phyloP scores from a whole-genome alignment of 176 grass and related monocot species.

The Rhynchospora pubera region DNA sequence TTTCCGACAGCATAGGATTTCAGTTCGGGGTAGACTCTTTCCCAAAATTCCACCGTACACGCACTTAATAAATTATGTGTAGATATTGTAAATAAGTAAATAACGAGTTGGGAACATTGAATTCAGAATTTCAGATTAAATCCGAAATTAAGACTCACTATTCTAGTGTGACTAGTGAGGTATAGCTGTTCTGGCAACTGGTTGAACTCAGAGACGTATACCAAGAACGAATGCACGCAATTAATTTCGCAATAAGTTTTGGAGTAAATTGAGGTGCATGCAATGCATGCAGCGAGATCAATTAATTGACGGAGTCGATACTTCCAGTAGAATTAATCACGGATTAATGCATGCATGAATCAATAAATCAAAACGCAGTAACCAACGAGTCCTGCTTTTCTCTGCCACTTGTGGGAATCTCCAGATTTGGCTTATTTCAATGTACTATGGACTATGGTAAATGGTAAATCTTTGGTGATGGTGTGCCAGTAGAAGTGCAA shows the following conservation, averaged over 20 bases:
- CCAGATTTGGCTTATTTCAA: neutral
- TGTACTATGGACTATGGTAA: neutral
- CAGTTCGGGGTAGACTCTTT: too few species aligned
- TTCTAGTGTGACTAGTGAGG: neutral
- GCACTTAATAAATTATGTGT: neutral
- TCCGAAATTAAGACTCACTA: neutral
- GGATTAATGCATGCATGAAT: neutral
- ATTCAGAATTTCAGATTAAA: neutral
- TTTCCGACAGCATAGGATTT: too few species aligned
- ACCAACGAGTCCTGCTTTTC: neutral
- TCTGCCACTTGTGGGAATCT: slow-evolving; percentile 1
- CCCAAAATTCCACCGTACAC: too few species aligned
- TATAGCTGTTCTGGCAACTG: neutral
- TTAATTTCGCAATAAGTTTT: slow-evolving; percentile 2
- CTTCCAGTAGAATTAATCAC: neutral
- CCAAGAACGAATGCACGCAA: neutral
- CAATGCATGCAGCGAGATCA: neutral
- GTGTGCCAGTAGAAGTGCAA: neutral
- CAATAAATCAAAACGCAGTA: neutral
- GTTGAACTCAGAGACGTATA: neutral
- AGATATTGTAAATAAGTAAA: too few species aligned
- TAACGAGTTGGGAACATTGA: neutral
- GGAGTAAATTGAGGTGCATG: slow-evolving; percentile 18
- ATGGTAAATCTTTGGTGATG: neutral
- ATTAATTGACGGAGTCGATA: neutral